phyloP scores from a whole-genome alignment of 805 yeast species.

The Candida xyloterini region DNA sequence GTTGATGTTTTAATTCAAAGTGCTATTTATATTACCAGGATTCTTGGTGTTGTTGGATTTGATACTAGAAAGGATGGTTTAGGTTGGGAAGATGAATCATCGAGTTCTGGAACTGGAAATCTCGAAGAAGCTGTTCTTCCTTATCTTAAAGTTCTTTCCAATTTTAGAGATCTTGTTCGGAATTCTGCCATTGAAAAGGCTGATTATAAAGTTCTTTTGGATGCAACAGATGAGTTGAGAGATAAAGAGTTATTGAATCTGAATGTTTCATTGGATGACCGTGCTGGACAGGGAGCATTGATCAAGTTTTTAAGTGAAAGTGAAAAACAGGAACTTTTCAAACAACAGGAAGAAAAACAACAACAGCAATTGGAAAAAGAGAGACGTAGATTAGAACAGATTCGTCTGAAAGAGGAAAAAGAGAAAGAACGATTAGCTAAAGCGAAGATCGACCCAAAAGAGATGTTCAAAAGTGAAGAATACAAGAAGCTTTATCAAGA shows the following conservation, averaged over 20 bases:
- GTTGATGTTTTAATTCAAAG: conserved; percentile 65
- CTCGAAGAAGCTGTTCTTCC: conserved; percentile 76
- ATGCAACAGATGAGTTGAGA: conserved; percentile 73
- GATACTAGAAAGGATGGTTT: conserved; percentile 62
- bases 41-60: conserved; percentile 73
- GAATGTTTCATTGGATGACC: conserved; percentile 86
- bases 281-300: conserved; percentile 75
- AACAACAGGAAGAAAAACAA: conserved; percentile 59
- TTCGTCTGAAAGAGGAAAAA: conserved; percentile 58
- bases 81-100: conserved; percentile 68
- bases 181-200: conserved; percentile 61
- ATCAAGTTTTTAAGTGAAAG: conserved; percentile 71
- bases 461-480: conserved; percentile 63
- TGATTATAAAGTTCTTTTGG: conserved; percentile 52
- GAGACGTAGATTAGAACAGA: conserved; percentile 54
- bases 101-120: conserved; percentile 20
- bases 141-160: conserved; percentile 70
- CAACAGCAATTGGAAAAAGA: conserved; percentile 37
- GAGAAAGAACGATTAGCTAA: conserved; percentile 62
- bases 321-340: conserved; percentile 64
- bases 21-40: conserved; percentile 68
- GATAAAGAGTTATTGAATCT: conserved; percentile 65
- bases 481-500: conserved; percentile 44
- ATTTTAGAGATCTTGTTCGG: conserved; percentile 82
- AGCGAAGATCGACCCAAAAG: conserved; percentile 66